Conservation (phyloP, 257 asterid species). For the Solanum medicagineum region DNA sequence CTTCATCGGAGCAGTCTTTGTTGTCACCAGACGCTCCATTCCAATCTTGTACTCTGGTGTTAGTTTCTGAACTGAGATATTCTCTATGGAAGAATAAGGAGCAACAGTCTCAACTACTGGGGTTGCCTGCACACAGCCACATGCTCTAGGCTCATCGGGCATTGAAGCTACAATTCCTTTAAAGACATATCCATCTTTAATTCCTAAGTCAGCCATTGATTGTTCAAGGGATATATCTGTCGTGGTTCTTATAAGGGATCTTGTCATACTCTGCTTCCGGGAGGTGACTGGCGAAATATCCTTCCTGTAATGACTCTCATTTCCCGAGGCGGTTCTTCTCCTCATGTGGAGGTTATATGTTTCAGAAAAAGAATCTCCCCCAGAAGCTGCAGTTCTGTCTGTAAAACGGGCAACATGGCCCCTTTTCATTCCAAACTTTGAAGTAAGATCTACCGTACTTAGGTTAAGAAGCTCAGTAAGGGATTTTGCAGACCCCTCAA, state of each 20-base stretch:
- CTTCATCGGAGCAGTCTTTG: conserved; percentile 61
- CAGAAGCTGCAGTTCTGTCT: conserved; percentile 34
- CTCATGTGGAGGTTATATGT: conserved; percentile 23
- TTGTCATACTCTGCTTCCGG: conserved; percentile 16
- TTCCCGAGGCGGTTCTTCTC: conserved; percentile 27
- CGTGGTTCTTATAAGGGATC: conserved; percentile 18
- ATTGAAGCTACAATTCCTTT: conserved; percentile 66
- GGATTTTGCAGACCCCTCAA: conserved; percentile 47
- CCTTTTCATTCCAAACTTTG: conserved; percentile 54
- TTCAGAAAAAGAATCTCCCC: conserved; percentile 22
- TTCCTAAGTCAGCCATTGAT: conserved; percentile 54
- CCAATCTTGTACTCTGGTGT: conserved; percentile 66
- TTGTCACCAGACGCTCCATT: conserved; percentile 48
- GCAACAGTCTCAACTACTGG: conserved; percentile 57
- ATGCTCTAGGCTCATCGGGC: conserved; percentile 66
- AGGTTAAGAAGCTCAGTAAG: conserved; percentile 46
- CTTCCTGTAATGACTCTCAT: conserved; percentile 23
- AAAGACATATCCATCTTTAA: conserved; percentile 51
- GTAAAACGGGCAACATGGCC: conserved; percentile 66
- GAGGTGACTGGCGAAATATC: conserved; percentile 21
- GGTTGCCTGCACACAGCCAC: conserved; percentile 65
- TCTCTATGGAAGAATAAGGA: conserved; percentile 52
- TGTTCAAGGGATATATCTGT: conserved; percentile 32
- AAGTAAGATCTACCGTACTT: conserved; percentile 30
- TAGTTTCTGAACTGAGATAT: conserved; percentile 51